Evolutionary conservation across 225 moss, liverwort and hornwort genomes (phyloP), one percentile per base, ranked within the genome.

Genomic region (Marchantia paleacea): DNA sequence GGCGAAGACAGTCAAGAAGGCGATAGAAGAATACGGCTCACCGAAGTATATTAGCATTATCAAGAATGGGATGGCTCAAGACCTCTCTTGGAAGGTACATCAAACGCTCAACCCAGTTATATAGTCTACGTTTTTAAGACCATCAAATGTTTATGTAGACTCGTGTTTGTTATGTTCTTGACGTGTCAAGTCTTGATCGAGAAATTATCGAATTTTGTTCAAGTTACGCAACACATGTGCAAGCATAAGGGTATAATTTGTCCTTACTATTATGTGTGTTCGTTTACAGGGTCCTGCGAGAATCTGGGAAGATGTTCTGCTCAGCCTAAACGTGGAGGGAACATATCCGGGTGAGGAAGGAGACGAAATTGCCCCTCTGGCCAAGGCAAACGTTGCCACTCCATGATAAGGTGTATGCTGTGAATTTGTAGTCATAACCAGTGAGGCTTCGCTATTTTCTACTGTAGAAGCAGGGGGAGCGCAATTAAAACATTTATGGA

Each of bases 51-150:
- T 85, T 54, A 90, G 81, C 76, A 89, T 96, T 85, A 87, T 94
- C 64, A 90, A 76, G 67, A 82, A 85, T 50, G 91, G 90, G 75
- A 96, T 94, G 94, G 87, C 83, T 69, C 90, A 91, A 75, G 94
- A 96, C 69, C 81, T 96, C 13, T 96, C 96, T 2, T 96, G 96
- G 96, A 94, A 93, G 90, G 90, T 90, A 29, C 29, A 48, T 52
- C 6, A 57, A 11, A 70, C 1, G 7, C 0, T 22, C 18, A 48
- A 7, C 70, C 13, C 19, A 48, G 31, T n/a, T n/a, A n/a, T n/a
- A n/a, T n/a, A n/a, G n/a, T 7, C 18, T 4, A 18, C 58, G 20
- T 6, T 58, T n/a, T n/a, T n/a, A n/a, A n/a, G n/a, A n/a, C n/a
- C n/a, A n/a, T n/a, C n/a, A n/a, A n/a, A n/a, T n/a, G n/a, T n/a